Evolutionary conservation across 2,329 filamentous ascomycete species (phyloP), one percentile per base, ranked within the genome.

Genomic region (Akanthomyces muscarius): DNA sequence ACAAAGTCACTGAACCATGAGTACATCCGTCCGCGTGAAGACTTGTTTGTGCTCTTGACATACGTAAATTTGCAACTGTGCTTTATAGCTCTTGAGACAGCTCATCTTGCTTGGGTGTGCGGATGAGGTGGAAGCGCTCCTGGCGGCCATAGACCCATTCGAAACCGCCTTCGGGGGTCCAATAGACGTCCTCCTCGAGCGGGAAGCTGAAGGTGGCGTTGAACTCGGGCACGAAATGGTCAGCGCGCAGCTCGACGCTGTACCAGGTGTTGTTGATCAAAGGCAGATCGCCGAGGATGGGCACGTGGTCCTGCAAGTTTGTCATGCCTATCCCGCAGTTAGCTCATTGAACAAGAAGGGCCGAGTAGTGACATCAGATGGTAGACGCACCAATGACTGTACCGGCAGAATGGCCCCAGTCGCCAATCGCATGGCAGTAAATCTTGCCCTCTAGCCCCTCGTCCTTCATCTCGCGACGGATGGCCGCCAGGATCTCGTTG

Each of bases 181-280:
- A 81, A 66, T 77, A 80, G n/a, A 82, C 76, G 65, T 82, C 80
- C 65, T 82, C 81, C 65, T 83, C 80, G 44, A 79, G 73, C 3
- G 78, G 77, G 52, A 83, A 82, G n/a, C 72, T 68, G 42, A 81
- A 68, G 1, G 78, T 80, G 65, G 67, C 70, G 63, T 81, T 80
- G 28, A 69, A 67, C 67, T 82, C 80, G 0, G 77, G 76, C 8
- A 81, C 76, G 61, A 76, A 80, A 65, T 81, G 76, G 68, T 79
- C 75, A 3, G 78, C 80, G 58, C 73, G 75, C n/a, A 83, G 74
- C 70, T 83, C 80, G 59, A 82, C 74, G 69, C 80, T 82, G 68
- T 81, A 82, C 68, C 81, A 82, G 10, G 75, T 81, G 48, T 78
- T 70, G 55, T 76, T 70, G 45, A 82, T 67, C 14, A 82, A 66